Evolutionary conservation across 371 early-diverging fungal genomes (phyloP), one percentile per base, ranked within the genome.

Genomic region (Mucor velutinosus): DNA sequence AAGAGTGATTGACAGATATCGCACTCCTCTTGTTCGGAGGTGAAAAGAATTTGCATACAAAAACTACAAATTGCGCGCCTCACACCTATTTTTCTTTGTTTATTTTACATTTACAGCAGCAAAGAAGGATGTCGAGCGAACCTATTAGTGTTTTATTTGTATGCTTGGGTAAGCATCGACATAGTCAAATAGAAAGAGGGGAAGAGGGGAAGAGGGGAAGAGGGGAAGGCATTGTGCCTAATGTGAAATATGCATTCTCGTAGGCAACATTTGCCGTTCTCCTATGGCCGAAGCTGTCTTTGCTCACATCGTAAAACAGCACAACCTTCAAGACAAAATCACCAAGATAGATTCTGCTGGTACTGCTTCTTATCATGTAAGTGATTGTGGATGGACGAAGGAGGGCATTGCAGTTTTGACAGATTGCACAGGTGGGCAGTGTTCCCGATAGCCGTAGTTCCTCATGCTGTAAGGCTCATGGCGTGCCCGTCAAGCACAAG

Each of bases 241-340:
- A 30, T 21, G 58, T 32, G 29, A 8, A 7, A 39, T 47, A 5
- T 32, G 21, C 17, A 29, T 33, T 33, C 8, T 7, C 7, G 33
- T 53, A 84, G 89, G 94, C 69, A 96, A 96, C 81, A 95, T 95
- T 66, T 96, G 95, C 77, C 91, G 97, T 53, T 80, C 91, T 15
- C 90, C 90, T n/a, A 94, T 93, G 94, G 94, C 94, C 23, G 94
- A 95, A 67, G 97, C 97, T 14, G 97, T 96, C 11, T 96, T 98
- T 75, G 79, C 82, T 3, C 87, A 93, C 59, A 81, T 81, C 15
- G 90, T 96, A 17, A 83, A 86, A 53, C 60, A 89, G 68, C 73
- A 79, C 39, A 80, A 86, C 11, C 76, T 96, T 14, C 59, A 65
- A 7, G 77, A 81, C 7, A 73, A 71, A 1, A 93, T 97, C 71